Evolutionary conservation across 306 rosid genomes (phyloP).

Genomic region (Sicyos baderoa): DNA sequence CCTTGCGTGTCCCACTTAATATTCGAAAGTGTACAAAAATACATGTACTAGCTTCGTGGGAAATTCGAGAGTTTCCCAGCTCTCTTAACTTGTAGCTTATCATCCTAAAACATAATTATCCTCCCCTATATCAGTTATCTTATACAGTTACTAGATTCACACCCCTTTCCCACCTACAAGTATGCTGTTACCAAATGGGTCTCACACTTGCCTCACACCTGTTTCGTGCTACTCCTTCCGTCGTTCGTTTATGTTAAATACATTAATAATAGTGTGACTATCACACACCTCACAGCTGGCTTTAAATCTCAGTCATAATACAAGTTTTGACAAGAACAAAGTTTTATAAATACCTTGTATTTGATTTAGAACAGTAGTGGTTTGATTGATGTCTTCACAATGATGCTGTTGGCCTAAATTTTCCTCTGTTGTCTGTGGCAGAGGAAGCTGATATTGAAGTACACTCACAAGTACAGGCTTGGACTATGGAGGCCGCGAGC

Average conservation of each 20-base stretch:
- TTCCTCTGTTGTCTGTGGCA: conserved; percentile 31
- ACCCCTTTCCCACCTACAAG: neutral
- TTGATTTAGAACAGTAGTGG: conserved; percentile 10
- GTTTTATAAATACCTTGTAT: neutral
- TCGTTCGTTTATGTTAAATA: neutral
- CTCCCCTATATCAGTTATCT: neutral
- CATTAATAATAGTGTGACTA: neutral
- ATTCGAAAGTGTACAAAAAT: neutral
- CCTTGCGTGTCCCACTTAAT: neutral
- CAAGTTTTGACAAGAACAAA: neutral
- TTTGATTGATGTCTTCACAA: neutral
- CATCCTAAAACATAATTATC: neutral
- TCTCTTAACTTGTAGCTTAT: neutral
- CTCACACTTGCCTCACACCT: neutral
- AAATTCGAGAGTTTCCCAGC: neutral
- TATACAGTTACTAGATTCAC: neutral
- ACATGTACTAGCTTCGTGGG: neutral
- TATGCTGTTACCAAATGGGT: neutral
- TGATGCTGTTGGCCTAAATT: conserved; percentile 2
- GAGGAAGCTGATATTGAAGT: conserved; percentile 67
- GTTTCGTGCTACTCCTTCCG: neutral
- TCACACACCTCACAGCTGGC: conserved; percentile 5
- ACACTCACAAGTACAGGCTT: conserved; percentile 67
- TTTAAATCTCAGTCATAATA: conserved; percentile 7
- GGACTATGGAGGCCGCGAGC: conserved; percentile 86